These are phyloP conservation scores for Hydnomerulius pinastri DNA, from an alignment of 768 basidiomycete genomes.

Conservation along the genomic window DNA sequence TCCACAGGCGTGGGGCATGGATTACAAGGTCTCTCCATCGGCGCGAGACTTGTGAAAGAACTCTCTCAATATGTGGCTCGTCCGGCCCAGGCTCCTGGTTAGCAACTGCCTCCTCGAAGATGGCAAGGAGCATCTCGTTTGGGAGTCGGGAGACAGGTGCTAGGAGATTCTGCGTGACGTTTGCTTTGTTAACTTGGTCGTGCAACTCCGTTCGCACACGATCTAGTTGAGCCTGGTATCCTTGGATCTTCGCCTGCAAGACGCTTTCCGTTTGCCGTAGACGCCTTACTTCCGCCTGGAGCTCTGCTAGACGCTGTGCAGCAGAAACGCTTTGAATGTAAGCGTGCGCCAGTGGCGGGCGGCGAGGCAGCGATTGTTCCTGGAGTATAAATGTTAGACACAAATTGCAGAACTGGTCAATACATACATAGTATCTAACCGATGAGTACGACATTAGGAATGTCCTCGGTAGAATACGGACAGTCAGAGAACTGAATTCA, in stretches of 20 bases:
- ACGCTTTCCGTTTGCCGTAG: slow-evolving; percentile 16
- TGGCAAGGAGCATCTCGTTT: slow-evolving; percentile 31
- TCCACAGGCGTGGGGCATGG: slow-evolving; percentile 32
- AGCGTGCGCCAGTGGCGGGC: slow-evolving; percentile 6
- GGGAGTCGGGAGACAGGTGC: slow-evolving; percentile 32
- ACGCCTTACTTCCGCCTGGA: slow-evolving; percentile 19
- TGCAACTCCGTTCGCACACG: slow-evolving; percentile 16
- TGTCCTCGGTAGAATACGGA: slow-evolving; percentile 19
- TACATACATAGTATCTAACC: slow-evolving; percentile 24
- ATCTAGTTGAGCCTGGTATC: slow-evolving; percentile 13
- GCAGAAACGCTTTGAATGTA: slow-evolving; percentile 20
- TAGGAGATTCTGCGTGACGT: slow-evolving; percentile 31
- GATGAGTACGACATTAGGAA: slow-evolving; percentile 12
- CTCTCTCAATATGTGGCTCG: slow-evolving; percentile 19
- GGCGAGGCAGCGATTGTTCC: slow-evolving; percentile 14
- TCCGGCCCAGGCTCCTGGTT: slow-evolving; percentile 23
- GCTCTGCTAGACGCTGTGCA: slow-evolving; percentile 16
- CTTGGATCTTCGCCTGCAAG: slow-evolving; percentile 19
- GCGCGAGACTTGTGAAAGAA: slow-evolving; percentile 32
- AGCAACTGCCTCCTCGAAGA: slow-evolving; percentile 32
- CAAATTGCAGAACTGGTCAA: not conserved
- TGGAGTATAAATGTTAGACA: slow-evolving; percentile 13
- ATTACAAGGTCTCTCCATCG: slow-evolving; percentile 34
- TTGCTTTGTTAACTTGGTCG: slow-evolving; percentile 23
- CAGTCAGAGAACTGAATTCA: not conserved